Percentiles rank a stretch among this genome's conserved stretches.
Conservation (phyloP, 2,329 filamentous ascomycete species). For the Venturiaceae sp. region DNA sequence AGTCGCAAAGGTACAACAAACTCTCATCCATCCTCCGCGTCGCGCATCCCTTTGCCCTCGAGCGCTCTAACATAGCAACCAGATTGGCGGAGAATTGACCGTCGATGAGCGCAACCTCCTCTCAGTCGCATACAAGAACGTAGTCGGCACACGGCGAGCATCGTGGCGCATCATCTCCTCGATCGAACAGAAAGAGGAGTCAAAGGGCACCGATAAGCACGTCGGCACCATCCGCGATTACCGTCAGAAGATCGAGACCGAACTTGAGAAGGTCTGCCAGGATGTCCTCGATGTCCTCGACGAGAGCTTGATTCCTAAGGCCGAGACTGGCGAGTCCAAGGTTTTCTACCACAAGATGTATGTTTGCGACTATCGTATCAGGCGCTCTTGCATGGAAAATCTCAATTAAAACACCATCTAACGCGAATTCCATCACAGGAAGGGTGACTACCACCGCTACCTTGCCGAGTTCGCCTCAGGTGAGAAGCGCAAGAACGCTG, state of each 20-base stretch:
- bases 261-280: constrained; percentile 97
- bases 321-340: constrained; percentile 95
- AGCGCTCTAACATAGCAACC: constrained; percentile 7
- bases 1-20: constrained; percentile 72
- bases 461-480: constrained; percentile 87
- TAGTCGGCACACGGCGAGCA: constrained; percentile 93
- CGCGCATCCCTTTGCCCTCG: neutral
- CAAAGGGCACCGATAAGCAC: constrained; percentile 94
- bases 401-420: constrained; percentile 7
- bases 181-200: constrained; percentile 99
- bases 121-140: constrained; percentile 99
- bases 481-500: constrained; percentile 84
- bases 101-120: constrained; percentile 80
- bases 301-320: constrained; percentile 87
- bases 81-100: constrained; percentile 58
- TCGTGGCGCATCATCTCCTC: constrained; percentile 99
- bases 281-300: constrained; percentile 95
- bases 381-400: neutral
- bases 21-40: neutral
- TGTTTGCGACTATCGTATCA: constrained; percentile 26
- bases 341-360: constrained; percentile 99
- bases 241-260: constrained; percentile 94
- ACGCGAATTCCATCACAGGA: constrained; percentile 49
- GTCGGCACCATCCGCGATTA: constrained; percentile 91
- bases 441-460: constrained; percentile 95